phyloP scores from a whole-genome alignment of 768 basidiomycete genomes.

The Rubroboletus pulcherrimus region DNA sequence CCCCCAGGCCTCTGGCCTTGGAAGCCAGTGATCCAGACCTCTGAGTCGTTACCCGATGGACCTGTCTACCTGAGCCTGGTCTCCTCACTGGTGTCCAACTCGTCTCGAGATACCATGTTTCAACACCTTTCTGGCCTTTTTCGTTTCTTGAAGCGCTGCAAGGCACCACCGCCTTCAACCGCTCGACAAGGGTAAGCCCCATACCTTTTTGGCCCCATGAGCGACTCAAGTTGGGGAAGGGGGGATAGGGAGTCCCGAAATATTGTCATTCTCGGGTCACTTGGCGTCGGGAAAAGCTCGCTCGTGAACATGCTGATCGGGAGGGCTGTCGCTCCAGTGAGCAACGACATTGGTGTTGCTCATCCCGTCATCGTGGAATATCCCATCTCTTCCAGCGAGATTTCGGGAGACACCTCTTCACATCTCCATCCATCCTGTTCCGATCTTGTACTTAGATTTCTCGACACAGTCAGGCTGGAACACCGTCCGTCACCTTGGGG shows the following conservation, averaged over 20 bases:
- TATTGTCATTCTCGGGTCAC: slow-evolving; percentile 23
- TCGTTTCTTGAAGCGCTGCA: not conserved
- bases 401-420: not conserved
- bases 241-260: slow-evolving; percentile 3
- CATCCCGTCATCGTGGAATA: slow-evolving; percentile 16
- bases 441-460: slow-evolving; percentile 7
- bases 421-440: not conserved
- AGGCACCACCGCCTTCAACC: not conserved
- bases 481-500: slow-evolving; percentile 12
- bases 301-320: slow-evolving; percentile 38
- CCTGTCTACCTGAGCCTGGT: not conserved
- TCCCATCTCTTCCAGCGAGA: not conserved
- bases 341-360: slow-evolving; percentile 17
- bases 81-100: not conserved
- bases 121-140: not conserved
- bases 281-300: slow-evolving; percentile 38
- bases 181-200: slow-evolving; percentile 8
- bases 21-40: not conserved
- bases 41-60: not conserved
- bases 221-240: not conserved
- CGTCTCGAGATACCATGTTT: not conserved
- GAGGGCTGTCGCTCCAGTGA: slow-evolving; percentile 22
- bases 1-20: not conserved
- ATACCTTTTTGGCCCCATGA: not conserved
- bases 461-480: slow-evolving; percentile 22